Percentiles rank a stretch among this genome's conserved stretches.
These are phyloP conservation scores for Trichosporon sp. DNA, from an alignment of 1,284 basidiomycete genomes.

Conservation along the genomic window DNA sequence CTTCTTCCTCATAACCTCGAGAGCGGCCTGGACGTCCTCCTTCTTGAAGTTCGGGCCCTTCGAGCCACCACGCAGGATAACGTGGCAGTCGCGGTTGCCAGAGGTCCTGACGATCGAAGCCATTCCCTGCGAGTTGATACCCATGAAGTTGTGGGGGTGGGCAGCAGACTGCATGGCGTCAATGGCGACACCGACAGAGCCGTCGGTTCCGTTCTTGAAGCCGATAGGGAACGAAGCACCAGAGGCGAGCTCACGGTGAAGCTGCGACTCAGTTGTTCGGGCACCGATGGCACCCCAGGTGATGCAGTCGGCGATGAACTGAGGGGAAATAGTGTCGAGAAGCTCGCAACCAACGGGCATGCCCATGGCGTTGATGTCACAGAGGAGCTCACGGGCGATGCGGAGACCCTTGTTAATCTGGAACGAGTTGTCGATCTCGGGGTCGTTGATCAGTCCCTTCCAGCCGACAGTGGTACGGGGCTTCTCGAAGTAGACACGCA, in stretches of 20 bases:
- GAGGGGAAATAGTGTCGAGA: conserved; percentile 60
- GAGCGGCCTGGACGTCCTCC: conserved; percentile 68
- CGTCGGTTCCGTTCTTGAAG: conserved; percentile 99
- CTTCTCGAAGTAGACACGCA: conserved; percentile 85
- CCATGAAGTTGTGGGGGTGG: conserved; percentile 95
- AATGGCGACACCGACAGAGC: conserved; percentile 72
- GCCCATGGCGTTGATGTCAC: conserved; percentile 79
- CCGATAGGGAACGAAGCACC: conserved; percentile 52
- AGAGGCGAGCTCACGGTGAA: conserved; percentile 63
- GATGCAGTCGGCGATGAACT: conserved; percentile 93
- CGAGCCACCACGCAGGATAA: conserved; percentile 86
- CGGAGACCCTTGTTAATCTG: conserved; percentile 94
- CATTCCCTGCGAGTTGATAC: conserved; percentile 88
- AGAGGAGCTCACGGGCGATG: conserved; percentile 78
- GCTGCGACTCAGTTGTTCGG: conserved; percentile 91
- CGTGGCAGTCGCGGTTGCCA: conserved; percentile 85
- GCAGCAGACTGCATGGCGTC: conserved; percentile 93
- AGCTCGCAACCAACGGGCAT: conserved; percentile 85
- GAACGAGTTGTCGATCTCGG: conserved; percentile 47
- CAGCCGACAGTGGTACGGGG: conserved; percentile 71
- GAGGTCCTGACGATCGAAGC: conserved; percentile 93
- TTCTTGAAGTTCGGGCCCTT: conserved; percentile 67
- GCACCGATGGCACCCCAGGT: conserved; percentile 98
- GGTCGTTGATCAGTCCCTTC: conserved; percentile 91
- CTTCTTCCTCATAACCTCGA: conserved; percentile 57